Base-by-base conservation (phyloP, 352 stramenopile species). In the Globisporangium echinulatum region DNA sequence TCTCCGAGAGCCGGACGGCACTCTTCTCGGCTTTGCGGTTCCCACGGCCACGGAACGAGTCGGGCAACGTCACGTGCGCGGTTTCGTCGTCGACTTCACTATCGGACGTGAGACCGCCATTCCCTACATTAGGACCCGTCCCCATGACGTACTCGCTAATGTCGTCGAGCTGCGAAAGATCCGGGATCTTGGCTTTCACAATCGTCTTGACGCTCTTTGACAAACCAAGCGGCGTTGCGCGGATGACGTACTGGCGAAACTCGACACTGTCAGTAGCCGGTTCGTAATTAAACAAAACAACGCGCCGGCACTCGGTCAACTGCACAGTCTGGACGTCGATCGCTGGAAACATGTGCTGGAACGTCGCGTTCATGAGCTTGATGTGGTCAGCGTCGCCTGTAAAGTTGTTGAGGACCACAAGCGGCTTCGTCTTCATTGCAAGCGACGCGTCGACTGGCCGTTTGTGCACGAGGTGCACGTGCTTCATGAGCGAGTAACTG, bases 351-450 rank as follows among this genome's bases (percentile, higher is more conserved):
- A 99, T 98, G 70, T 98, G 98, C 75, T 99, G 96, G 72, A 99
- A 99, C 17, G 96, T 99, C 67, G 98, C 96, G 61, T 97, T 96
- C 88, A 99, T 96, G 7, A 99, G 70, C 81, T 91, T 90, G 55
- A 91, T 85, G 67, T 94, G 85, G 67, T 94, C 85, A 44, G 90
- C 71, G 1, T 69, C 71, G 71, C 95, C 85, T 49, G 92, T 97
- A 75, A 99, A 99, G 76, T 99, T 99, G 78, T 99, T 99, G 33
- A 98, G 94, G 46, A 99, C 96, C 8, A 99, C 90, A 11, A 99
- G 74, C 7, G 97, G 97, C 60, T 93, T 88, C 54, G 88, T 92
- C 54, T 95, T 82, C 46, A 94, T 92, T 14, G 95, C 86, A 42
- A 75, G 62, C 61, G 88, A 95, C 7, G 77, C 77, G 54, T 98